Percentiles rank a stretch among this genome's conserved stretches.
Conservation (phyloP, 768 basidiomycete species). For the Neoboletus subvelutipes region DNA sequence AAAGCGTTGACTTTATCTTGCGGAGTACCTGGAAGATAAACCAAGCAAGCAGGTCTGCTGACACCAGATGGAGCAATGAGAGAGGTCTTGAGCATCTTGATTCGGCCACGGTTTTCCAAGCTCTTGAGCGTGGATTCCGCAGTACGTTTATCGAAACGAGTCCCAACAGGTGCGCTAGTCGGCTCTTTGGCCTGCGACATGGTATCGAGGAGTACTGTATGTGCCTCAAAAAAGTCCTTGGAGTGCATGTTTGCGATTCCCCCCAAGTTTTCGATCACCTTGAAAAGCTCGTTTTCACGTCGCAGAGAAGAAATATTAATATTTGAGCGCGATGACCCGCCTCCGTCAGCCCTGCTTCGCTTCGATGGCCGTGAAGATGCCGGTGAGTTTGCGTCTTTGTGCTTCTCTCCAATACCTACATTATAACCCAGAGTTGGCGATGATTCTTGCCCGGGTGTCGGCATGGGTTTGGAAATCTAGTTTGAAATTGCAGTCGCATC, state of each 20-base stretch:
- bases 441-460: not conserved
- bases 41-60: slow-evolving; percentile 56
- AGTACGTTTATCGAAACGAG: slow-evolving; percentile 73
- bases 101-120: slow-evolving; percentile 62
- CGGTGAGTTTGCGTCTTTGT: slow-evolving; percentile 6
- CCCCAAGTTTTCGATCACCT: slow-evolving; percentile 60
- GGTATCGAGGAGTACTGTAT: slow-evolving; percentile 58
- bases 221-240: slow-evolving; percentile 69
- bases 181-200: slow-evolving; percentile 61
- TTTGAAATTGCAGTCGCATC: not conserved
- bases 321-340: slow-evolving; percentile 32
- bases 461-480: not conserved
- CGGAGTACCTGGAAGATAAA: slow-evolving; percentile 60
- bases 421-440: not conserved
- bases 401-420: slow-evolving; percentile 12
- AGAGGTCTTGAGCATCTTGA: slow-evolving; percentile 70
- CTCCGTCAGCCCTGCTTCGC: slow-evolving; percentile 16
- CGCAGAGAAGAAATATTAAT: slow-evolving; percentile 76
- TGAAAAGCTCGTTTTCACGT: slow-evolving; percentile 77
- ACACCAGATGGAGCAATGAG: slow-evolving; percentile 59
- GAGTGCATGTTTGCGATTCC: slow-evolving; percentile 66
- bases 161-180: slow-evolving; percentile 67
- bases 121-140: slow-evolving; percentile 56
- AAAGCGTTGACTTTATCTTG: slow-evolving; percentile 57
- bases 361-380: slow-evolving; percentile 21